These are phyloP conservation scores for Cystobasidium ongulense DNA, from an alignment of 768 basidiomycete genomes.

Conservation along the genomic window DNA sequence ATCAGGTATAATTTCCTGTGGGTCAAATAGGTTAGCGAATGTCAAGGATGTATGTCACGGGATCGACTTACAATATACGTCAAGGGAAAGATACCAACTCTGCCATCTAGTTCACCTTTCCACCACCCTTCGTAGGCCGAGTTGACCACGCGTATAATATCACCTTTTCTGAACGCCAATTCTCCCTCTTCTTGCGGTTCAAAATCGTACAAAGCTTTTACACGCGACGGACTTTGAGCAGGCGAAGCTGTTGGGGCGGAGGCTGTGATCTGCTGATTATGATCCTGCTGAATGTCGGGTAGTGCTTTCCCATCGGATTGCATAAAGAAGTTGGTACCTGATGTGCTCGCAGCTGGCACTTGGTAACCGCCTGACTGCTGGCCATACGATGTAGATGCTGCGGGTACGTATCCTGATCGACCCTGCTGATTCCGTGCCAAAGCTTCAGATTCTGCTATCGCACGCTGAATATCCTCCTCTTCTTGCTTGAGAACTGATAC, in stretches of 20 bases:
- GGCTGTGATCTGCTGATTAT: neutral
- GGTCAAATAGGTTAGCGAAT: neutral
- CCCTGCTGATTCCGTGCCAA: conserved; percentile 13
- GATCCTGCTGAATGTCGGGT: conserved; percentile 17
- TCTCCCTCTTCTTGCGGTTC: conserved; percentile 31
- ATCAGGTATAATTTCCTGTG: conserved; percentile 30
- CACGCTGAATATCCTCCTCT: conserved; percentile 36
- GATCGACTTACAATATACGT: conserved; percentile 27
- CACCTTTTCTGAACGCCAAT: conserved; percentile 31
- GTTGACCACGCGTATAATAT: conserved; percentile 31
- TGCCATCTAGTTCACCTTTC: conserved; percentile 32
- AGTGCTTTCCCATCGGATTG: conserved; percentile 23
- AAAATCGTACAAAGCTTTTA: conserved; percentile 33
- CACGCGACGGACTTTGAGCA: conserved; percentile 2
- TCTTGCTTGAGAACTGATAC: conserved; percentile 27
- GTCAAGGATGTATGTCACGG: neutral
- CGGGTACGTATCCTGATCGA: neutral
- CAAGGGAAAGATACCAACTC: conserved; percentile 33
- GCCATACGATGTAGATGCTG: neutral
- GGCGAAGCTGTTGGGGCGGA: neutral
- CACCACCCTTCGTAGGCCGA: conserved; percentile 36
- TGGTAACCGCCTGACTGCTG: neutral
- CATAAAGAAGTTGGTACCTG: conserved; percentile 1
- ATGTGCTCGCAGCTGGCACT: neutral
- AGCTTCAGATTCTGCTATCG: conserved; percentile 31